Evolutionary conservation across 192 early-diverging fungal species (phyloP).

Genomic region (Ambispora gerdemannii): DNA sequence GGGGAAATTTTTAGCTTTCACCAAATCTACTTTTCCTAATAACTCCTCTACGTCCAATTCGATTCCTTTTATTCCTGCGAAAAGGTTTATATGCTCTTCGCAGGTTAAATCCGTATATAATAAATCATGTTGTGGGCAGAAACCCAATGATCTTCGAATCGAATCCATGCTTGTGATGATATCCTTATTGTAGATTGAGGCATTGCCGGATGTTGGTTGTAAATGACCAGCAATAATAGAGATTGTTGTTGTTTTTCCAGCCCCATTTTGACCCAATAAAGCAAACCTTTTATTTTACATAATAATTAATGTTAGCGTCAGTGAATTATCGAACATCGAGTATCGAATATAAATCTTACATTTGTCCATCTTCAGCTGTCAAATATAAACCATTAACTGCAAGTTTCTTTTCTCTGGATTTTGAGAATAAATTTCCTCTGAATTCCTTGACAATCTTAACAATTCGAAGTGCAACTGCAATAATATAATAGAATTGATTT

Average conservation of each 20-base stretch:
- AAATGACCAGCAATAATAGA: conserved; percentile 61
- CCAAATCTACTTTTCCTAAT: conserved; percentile 53
- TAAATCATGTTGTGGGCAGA: conserved; percentile 41
- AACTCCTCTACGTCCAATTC: conserved; percentile 38
- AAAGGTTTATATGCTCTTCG: conserved; percentile 58
- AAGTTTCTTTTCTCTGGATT: conserved; percentile 46
- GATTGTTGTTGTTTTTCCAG: conserved; percentile 46
- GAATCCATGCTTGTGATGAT: conserved; percentile 48
- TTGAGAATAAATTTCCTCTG: conserved; percentile 37
- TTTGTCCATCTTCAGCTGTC: conserved; percentile 49
- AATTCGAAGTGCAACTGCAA: conserved; percentile 49
- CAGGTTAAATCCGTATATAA: conserved; percentile 64
- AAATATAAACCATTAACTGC: conserved; percentile 52
- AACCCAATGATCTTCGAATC: conserved; percentile 57
- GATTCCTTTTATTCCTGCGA: conserved; percentile 53
- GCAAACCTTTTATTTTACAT: not conserved
- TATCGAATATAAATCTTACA: too few relatives aligned
- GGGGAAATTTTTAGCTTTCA: conserved; percentile 50
- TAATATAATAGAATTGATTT: conserved; percentile 44
- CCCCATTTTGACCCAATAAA: not conserved
- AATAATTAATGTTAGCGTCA: too few relatives aligned
- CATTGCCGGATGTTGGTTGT: conserved; percentile 56
- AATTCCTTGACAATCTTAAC: conserved; percentile 58
- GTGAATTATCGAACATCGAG: too few relatives aligned
- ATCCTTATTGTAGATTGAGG: conserved; percentile 48